Conservation (phyloP, 352 stramenopile species). For the Globisporangium nunn region DNA sequence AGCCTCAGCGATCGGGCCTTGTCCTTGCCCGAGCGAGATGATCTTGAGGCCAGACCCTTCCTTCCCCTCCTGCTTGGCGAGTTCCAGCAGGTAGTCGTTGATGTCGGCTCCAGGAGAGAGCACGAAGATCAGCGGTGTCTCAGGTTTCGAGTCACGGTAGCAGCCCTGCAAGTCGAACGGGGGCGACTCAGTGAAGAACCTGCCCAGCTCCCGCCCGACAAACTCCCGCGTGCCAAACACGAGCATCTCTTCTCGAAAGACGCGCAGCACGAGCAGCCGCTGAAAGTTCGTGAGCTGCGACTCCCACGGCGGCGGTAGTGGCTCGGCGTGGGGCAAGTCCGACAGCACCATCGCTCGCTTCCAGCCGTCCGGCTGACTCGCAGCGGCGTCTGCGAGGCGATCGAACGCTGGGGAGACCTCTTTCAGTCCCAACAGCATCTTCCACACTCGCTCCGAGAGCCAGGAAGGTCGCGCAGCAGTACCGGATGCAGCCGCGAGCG, state of each 20-base stretch:
- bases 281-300: conserved; percentile 81
- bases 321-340: conserved; percentile 67
- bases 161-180: conserved; percentile 90
- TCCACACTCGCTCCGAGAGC: conserved; percentile 80
- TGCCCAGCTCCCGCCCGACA: conserved; percentile 68
- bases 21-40: conserved; percentile 92
- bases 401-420: conserved; percentile 53
- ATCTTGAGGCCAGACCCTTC: conserved; percentile 85
- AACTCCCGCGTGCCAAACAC: conserved; percentile 86
- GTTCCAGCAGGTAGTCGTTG: conserved; percentile 90
- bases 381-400: conserved; percentile 37
- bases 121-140: conserved; percentile 93
- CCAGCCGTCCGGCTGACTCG: conserved; percentile 49
- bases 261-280: conserved; percentile 84
- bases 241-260: conserved; percentile 88
- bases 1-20: conserved; percentile 88
- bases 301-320: conserved; percentile 65
- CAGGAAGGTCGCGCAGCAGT: conserved; percentile 41
- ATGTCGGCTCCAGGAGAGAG: conserved; percentile 90
- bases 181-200: conserved; percentile 86
- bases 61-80: conserved; percentile 88
- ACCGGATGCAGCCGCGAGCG: conserved; percentile 23
- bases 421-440: conserved; percentile 55
- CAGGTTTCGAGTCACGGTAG: conserved; percentile 88
- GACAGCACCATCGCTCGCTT: conserved; percentile 68